Evolutionary conservation across 345 rosid species (phyloP).

Genomic region (Gossypium thurberi): DNA sequence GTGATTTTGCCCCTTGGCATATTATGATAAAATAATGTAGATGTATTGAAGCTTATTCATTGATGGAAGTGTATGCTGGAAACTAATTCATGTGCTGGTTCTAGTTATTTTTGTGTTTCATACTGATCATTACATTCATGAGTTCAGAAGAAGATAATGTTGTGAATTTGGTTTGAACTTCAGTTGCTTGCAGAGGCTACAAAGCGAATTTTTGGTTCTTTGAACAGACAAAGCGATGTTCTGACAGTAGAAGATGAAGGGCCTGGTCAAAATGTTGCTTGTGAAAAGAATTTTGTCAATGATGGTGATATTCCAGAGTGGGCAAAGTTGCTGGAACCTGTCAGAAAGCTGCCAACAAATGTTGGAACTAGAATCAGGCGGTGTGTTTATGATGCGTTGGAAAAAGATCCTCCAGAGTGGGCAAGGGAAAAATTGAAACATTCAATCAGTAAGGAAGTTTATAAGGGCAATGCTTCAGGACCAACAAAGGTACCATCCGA

Average conservation of each 20-base stretch:
- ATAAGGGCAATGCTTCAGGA: slow-evolving; percentile 99
- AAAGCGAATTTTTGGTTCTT: slow-evolving; percentile 59
- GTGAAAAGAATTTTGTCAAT: slow-evolving; percentile 39
- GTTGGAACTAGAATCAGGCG: slow-evolving; percentile 96
- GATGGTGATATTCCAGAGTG: slow-evolving; percentile 73
- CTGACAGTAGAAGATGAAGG: slow-evolving; percentile 66
- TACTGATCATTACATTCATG: neutral
- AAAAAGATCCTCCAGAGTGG: slow-evolving; percentile 87
- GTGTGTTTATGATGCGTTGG: slow-evolving; percentile 82
- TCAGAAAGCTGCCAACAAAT: slow-evolving; percentile 91
- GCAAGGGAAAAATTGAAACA: slow-evolving; percentile 74
- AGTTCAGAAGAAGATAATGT: neutral
- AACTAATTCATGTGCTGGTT: neutral
- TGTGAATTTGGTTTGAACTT: slow-evolving; percentile 24
- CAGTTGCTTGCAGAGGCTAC: slow-evolving; percentile 99
- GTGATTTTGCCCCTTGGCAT: neutral
- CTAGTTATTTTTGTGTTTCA: neutral
- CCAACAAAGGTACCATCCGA: slow-evolving; percentile 76
- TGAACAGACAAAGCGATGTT: slow-evolving; percentile 46
- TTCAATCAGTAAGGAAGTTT: slow-evolving; percentile 92
- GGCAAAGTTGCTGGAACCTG: slow-evolving; percentile 81
- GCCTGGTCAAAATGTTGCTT: slow-evolving; percentile 38
- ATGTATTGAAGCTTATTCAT: neutral
- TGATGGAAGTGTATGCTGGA: neutral
- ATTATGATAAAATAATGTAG: neutral